Evolutionary conservation across 495 filamentous ascomycete genomes (phyloP).

Genomic region (Hyaloscypha hepaticicola): DNA sequence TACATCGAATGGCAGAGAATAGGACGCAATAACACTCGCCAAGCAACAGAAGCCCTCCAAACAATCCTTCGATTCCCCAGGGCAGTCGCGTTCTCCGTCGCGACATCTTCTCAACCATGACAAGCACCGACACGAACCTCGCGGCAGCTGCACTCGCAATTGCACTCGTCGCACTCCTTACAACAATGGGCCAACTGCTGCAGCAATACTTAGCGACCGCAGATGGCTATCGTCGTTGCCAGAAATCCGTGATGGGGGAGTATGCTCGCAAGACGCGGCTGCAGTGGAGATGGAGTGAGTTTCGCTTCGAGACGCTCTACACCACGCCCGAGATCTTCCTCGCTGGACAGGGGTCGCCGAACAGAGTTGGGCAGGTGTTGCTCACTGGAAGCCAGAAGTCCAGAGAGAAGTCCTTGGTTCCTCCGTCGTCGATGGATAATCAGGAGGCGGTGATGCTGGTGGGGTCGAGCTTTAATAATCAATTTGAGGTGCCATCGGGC

Average conservation of each 20-base stretch:
- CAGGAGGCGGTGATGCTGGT: background rate
- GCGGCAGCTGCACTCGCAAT: slow-evolving; percentile 34
- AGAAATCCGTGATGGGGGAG: slow-evolving; percentile 36
- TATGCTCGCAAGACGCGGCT: slow-evolving; percentile 27
- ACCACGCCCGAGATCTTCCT: slow-evolving; percentile 47
- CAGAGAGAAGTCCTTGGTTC: slow-evolving; percentile 15
- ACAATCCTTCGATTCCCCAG: too few species aligned
- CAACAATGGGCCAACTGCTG: slow-evolving; percentile 36
- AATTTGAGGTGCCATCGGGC: background rate
- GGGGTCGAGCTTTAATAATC: background rate
- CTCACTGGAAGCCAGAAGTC: slow-evolving; percentile 11
- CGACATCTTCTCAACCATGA: background rate
- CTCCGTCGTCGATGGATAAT: background rate
- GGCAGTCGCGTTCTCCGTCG: too few species aligned
- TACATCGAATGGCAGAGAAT: too few species aligned
- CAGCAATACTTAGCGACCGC: slow-evolving; percentile 41
- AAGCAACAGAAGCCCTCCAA: too few species aligned
- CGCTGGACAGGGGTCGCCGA: slow-evolving; percentile 24
- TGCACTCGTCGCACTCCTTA: slow-evolving; percentile 37
- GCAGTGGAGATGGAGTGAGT: slow-evolving; percentile 36
- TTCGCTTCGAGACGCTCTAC: slow-evolving; percentile 48
- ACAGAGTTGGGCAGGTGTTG: slow-evolving; percentile 6
- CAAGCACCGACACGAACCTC: slow-evolving; percentile 8
- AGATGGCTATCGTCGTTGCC: slow-evolving; percentile 41
- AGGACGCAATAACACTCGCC: too few species aligned